phyloP scores from a whole-genome alignment of 2,329 filamentous ascomycete genomes.

The Stachybotrys elegans region DNA sequence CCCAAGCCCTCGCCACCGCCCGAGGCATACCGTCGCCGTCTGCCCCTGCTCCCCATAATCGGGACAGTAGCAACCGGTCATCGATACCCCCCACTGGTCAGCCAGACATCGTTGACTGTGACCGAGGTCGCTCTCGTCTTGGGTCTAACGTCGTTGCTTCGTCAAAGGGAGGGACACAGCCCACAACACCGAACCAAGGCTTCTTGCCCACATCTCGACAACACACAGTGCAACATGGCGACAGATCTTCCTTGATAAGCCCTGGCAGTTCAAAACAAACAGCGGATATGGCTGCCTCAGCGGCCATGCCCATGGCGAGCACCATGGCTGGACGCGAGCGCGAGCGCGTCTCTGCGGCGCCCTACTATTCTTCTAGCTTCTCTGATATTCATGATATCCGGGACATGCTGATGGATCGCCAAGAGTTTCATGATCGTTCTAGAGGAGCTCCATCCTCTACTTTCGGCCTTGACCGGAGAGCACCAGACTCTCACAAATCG shows the following conservation, averaged over 20 bases:
- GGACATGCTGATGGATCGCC: constrained; percentile 30
- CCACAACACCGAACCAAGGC: background rate
- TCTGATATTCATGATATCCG: constrained; percentile 27
- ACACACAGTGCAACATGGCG: constrained; percentile 28
- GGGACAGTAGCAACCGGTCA: constrained; percentile 3
- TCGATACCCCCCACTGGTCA: constrained; percentile 6
- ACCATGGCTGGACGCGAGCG: constrained; percentile 21
- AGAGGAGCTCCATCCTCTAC: constrained; percentile 25
- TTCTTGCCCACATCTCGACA: constrained; percentile 16
- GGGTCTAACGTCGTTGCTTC: too few species aligned
- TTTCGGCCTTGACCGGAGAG: constrained; percentile 26
- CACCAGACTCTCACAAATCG: constrained; percentile 17
- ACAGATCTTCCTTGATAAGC: constrained; percentile 33
- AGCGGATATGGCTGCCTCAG: constrained; percentile 24
- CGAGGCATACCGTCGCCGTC: constrained; percentile 39
- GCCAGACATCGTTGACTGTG: background rate
- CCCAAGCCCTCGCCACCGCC: constrained; percentile 54
- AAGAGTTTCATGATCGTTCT: constrained; percentile 23
- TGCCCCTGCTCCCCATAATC: background rate
- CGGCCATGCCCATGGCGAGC: constrained; percentile 24
- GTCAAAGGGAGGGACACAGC: background rate
- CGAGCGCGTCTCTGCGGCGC: constrained; percentile 23
- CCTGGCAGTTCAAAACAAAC: constrained; percentile 17
- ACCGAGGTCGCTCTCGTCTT: too few species aligned
- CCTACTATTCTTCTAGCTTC: constrained; percentile 25